These are phyloP conservation scores for Cucurbita pepo DNA, from an alignment of 306 rosid species.

Conservation along the genomic window DNA sequence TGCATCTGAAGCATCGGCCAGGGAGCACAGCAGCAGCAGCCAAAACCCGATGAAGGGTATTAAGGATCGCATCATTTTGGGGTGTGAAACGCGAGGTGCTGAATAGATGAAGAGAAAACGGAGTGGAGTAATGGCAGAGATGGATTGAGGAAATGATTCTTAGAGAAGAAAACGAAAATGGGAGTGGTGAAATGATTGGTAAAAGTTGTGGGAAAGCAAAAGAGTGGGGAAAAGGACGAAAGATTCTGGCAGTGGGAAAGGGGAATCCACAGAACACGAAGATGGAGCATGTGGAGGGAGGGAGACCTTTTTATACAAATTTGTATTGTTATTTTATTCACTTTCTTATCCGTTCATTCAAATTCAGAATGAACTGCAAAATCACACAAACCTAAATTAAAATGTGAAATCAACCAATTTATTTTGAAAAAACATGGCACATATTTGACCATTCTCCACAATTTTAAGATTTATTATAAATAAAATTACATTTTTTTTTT, in stretches of 20 bases:
- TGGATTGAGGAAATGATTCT: neutral
- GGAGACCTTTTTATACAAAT: neutral
- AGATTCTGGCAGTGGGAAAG: neutral
- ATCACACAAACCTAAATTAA: neutral
- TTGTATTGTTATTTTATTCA: neutral
- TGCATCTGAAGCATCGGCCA: constrained; percentile 34
- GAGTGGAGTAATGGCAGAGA: too few relatives aligned
- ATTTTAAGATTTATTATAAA: too few relatives aligned
- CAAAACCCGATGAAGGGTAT: constrained; percentile 31
- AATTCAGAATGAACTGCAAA: neutral
- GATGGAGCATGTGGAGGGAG: neutral
- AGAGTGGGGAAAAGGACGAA: neutral
- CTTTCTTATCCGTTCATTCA: neutral
- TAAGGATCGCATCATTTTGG: constrained; percentile 31
- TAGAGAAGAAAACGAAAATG: neutral
- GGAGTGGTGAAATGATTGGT: neutral
- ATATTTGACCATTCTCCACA: too few relatives aligned
- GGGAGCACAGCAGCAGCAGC: constrained; percentile 34
- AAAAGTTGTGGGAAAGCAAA: too few relatives aligned
- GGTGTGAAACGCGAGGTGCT: constrained; percentile 1
- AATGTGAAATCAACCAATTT: neutral
- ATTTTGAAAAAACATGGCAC: too few relatives aligned
- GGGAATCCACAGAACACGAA: neutral
- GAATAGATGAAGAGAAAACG: constrained; percentile 9
- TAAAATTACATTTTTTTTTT: too few relatives aligned